Evolutionary conservation across 768 basidiomycete species (phyloP).

Genomic region (Auricularia cornea): DNA sequence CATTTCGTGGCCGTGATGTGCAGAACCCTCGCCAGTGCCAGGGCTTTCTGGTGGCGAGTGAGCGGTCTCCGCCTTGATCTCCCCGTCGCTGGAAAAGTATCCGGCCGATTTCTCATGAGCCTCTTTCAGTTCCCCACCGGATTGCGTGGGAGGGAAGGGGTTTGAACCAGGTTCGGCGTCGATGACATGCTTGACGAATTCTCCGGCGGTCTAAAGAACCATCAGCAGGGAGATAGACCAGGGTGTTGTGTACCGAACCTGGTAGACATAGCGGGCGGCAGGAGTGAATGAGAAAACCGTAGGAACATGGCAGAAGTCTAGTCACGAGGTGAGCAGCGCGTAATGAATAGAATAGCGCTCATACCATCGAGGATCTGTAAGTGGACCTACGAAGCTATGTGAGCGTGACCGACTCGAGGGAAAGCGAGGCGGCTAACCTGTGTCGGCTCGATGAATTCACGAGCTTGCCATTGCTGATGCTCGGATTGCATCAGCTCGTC

Average conservation of each 20-base stretch:
- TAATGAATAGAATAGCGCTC: conserved; percentile 9
- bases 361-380: conserved; percentile 85
- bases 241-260: conserved; percentile 40
- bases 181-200: conserved; percentile 59
- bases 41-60: background rate
- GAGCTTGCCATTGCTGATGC: conserved; percentile 40
- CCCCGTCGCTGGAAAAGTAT: background rate
- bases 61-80: background rate
- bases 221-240: background rate
- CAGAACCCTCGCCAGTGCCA: background rate
- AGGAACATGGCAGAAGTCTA: conserved; percentile 55
- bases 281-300: conserved; percentile 63
- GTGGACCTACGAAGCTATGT: conserved; percentile 67
- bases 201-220: conserved; percentile 36
- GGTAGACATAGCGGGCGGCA: conserved; percentile 49
- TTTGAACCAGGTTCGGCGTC: conserved; percentile 11
- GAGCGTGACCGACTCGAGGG: background rate
- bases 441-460: conserved; percentile 42
- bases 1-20: background rate
- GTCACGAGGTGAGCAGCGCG: background rate
- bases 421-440: conserved; percentile 25
- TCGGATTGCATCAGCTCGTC: conserved; percentile 41
- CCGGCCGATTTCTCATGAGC: background rate
- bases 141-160: background rate
- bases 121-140: background rate